Percentiles rank a stretch among this genome's conserved stretches.
Evolutionary conservation across 768 basidiomycete species (phyloP).

Genomic region (Boletus reticuloceps): DNA sequence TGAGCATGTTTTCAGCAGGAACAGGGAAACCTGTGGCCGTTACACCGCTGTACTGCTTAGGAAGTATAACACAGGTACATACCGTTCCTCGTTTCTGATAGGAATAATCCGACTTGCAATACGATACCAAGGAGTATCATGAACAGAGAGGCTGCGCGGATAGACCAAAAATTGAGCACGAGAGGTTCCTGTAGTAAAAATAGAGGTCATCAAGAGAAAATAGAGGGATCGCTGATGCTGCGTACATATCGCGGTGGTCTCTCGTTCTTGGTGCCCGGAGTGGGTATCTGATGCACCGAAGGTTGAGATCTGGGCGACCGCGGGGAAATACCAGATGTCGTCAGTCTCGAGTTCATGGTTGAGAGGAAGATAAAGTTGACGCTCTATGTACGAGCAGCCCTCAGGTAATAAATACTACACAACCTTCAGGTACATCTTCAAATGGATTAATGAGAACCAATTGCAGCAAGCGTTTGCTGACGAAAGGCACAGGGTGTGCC

Average conservation of each 20-base stretch:
- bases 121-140: constrained; percentile 36
- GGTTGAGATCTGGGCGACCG: constrained; percentile 40
- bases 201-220: neutral
- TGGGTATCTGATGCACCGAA: constrained; percentile 49
- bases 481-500: neutral
- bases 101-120: constrained; percentile 9
- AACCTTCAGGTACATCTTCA: neutral
- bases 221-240: neutral
- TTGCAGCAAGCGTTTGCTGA: neutral
- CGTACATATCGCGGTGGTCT: constrained; percentile 45
- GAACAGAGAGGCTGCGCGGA: constrained; percentile 37
- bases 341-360: constrained; percentile 6
- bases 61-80: neutral
- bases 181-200: constrained; percentile 25
- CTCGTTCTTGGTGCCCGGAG: constrained; percentile 32
- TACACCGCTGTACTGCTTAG: neutral
- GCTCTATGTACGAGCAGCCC: neutral
- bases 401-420: neutral
- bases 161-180: constrained; percentile 37
- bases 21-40: constrained; percentile 49
- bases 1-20: constrained; percentile 47
- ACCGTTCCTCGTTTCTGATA: constrained; percentile 21
- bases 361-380: neutral
- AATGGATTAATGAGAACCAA: neutral
- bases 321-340: neutral